These are phyloP conservation scores for Telfairia occidentalis DNA, from an alignment of 331 rosid species.

Conservation along the genomic window DNA sequence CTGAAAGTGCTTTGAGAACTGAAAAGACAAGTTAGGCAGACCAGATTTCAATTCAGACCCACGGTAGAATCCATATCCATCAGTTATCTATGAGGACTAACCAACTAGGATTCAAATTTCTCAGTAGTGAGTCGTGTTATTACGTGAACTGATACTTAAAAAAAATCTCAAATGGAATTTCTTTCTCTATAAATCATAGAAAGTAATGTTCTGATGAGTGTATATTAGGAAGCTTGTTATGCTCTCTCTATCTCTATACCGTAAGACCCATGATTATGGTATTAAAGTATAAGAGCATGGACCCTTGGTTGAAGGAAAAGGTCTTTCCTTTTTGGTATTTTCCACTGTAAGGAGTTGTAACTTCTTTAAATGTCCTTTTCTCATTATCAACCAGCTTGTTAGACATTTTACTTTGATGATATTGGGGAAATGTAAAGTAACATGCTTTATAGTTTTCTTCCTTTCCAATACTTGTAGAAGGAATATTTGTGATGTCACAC, in stretches of 20 bases:
- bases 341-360: background rate
- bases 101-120: background rate
- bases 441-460: background rate
- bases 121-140: background rate
- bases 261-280: background rate
- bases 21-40: background rate
- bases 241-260: background rate
- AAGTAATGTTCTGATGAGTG: background rate
- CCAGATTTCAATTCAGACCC: background rate
- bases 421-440: background rate
- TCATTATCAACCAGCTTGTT: background rate
- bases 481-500: conserved; percentile 7
- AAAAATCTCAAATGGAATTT: background rate
- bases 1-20: conserved; percentile 8
- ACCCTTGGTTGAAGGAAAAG: background rate
- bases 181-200: background rate
- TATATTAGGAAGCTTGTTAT: background rate
- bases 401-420: background rate
- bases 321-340: background rate
- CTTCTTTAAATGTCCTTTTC: background rate
- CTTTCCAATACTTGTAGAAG: background rate
- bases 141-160: background rate
- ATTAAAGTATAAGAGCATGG: background rate
- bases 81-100: background rate
- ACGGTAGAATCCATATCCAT: background rate